Base-by-base conservation (phyloP, 2,329 filamentous ascomycete genomes). In the Talaromyces islandicus region DNA sequence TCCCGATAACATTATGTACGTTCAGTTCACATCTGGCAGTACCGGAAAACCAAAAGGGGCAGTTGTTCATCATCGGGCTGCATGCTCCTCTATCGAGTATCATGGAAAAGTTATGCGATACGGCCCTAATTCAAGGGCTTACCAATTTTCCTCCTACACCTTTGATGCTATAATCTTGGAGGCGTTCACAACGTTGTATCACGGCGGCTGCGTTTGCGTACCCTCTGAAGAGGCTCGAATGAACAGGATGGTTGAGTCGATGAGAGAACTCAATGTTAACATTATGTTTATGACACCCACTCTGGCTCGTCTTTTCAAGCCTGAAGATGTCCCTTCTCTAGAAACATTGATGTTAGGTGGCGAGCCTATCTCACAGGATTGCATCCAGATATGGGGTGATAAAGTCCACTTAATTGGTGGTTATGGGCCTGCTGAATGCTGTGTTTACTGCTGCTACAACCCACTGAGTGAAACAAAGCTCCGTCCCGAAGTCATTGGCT, bases 201-300 rank as follows among this genome's bases (percentile, higher is more conserved):
- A 81, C 38, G 85, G 85, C 4, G 85, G 82, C 0, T 86, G 82
- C 46, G 76, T 88, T 11, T 87, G 85, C 60, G 77, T 87, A 1
- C 83, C 85, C 0, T 78, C 80, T 0, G 71, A 80, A 0, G 68
- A 76, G 5, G 80, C 83, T 60, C 73, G 80, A 2, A 35, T 54
- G 35, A 38, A 25, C 24, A 32, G 35, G 4, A 29, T 59, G 32
- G 35, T 35, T 1, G 32, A 43, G 25, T 77, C 77, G 1, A 81
- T 86, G 38, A 76, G 77, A 5, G 68, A 73, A 0, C 81, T 83
- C 76, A 70, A 75, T 4, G 78, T 81, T 30, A 83, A 79, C 51
- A 82, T 80, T 75, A 81, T 79, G 0, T 83, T 84, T 64, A 78
- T 88, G 69, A 88, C 86, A 0, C 81, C 85, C 0, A 78, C 83